Evolutionary conservation across 371 early-diverging fungal species (phyloP), one percentile per base, ranked within the genome.

Genomic region (Lichtheimia ramosa): DNA sequence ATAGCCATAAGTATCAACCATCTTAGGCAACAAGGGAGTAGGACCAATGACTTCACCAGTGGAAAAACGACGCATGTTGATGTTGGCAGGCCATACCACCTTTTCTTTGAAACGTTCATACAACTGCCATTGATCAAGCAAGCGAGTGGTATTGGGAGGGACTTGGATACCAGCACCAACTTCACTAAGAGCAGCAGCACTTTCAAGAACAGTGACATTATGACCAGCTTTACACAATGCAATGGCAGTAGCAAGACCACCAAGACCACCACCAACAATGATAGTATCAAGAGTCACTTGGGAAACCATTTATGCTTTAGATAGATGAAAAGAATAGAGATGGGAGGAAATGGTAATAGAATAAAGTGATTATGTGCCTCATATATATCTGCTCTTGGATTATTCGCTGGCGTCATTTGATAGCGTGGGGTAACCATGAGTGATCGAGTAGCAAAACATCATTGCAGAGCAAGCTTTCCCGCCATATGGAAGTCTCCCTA

Each of bases 151-250:
- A 48, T 69, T 69, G 14, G 69, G 69, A 50, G 69, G 69, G 8
- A 69, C 63, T 25, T 69, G 69, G 40, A 69, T 69, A 54, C 69
- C 69, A 16, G 69, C 69, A 56, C 69, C 69, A 6, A 69, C 63
- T 56, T 69, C 69, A 20, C 56, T 62, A 41, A 69, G 43, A 34
- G 62, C 51, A 3, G 54, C 43, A 13, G 69, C 69, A 21, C 59
- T 60, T 48, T 69, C 69, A 8, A 65, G 52, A 3, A 69, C 69
- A 23, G 51, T 65, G 28, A 69, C 65, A 20, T 62, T 58, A 23
- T 69, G 69, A 14, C 65, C 65, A 56, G 62, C 58, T 12, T 65
- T 59, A 15, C 59, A 23, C 13, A 69, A 34, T 12, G 69, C 69
- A 48, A 69, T 69, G 7, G 69, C 69, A 52, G 65, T 39, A 43